Conservation (phyloP, 202 grass and related monocot species). For the Bolboschoenoplectus hybrid region DNA sequence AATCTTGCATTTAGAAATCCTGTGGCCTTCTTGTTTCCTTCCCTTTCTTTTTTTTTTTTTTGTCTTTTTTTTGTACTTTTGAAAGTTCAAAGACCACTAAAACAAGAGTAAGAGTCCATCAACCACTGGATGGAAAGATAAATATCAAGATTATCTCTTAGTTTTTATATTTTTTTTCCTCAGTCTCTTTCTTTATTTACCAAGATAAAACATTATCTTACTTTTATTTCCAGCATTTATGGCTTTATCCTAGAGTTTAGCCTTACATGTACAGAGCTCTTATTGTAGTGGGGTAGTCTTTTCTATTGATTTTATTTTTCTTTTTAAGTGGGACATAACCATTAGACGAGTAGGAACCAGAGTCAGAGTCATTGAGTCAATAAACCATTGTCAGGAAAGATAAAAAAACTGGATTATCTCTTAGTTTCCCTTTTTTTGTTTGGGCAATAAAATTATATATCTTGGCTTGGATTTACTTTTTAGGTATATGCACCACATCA, state of each 20-base stretch:
- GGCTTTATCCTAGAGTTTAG: not conserved
- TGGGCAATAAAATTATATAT: too few species aligned
- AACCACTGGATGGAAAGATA: not conserved
- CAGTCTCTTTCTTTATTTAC: not conserved
- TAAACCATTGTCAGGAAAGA: too few species aligned
- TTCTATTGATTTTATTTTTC: not conserved
- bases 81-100: not conserved
- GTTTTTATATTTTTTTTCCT: not conserved
- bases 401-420: not conserved
- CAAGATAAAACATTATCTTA: not conserved
- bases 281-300: not conserved
- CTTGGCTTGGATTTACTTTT: not conserved
- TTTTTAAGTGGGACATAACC: not conserved
- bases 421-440: not conserved
- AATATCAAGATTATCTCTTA: not conserved
- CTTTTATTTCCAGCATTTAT: not conserved
- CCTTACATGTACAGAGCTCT: not conserved
- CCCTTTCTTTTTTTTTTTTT: not conserved
- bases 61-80: not conserved
- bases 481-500: not conserved
- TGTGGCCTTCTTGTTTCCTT: not conserved
- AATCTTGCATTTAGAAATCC: not conserved
- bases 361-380: too few species aligned
- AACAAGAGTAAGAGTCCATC: not conserved
- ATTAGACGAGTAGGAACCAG: not conserved